Percentiles rank a stretch among this genome's conserved stretches.
Evolutionary conservation across 2,329 filamentous ascomycete genomes (phyloP).

Genomic region (Diaporthe sp.): DNA sequence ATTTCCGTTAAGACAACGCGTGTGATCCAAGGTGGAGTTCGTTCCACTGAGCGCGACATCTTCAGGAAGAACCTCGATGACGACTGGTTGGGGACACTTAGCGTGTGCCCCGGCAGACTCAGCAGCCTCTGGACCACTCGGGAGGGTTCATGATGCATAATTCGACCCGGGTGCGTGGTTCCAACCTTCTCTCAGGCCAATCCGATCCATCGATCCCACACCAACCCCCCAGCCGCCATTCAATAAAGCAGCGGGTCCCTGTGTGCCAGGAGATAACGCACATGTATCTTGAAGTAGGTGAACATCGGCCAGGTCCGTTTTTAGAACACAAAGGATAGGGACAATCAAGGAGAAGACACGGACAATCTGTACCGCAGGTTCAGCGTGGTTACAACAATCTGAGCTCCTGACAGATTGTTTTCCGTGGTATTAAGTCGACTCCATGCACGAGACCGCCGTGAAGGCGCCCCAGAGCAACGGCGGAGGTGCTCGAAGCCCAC

Average conservation of each 20-base stretch:
- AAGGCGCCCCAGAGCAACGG: neutral
- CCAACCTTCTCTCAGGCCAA: constrained; percentile 29
- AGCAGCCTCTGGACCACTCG: constrained; percentile 12
- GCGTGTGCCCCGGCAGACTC: constrained; percentile 27
- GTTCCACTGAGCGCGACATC: constrained; percentile 22
- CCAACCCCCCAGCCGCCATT: constrained; percentile 1
- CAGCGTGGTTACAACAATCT: neutral
- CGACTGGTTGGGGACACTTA: constrained; percentile 23
- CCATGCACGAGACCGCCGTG: neutral
- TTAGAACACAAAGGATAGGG: neutral
- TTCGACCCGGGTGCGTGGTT: constrained; percentile 24
- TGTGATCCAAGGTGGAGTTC: constrained; percentile 23
- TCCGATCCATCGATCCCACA: constrained; percentile 3
- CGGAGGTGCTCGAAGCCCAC: neutral
- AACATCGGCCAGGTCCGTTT: constrained; percentile 3
- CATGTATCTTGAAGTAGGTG: constrained; percentile 18
- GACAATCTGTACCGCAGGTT: neutral
- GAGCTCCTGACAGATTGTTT: neutral
- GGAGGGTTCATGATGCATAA: constrained; percentile 30
- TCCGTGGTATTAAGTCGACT: neutral
- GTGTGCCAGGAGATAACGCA: neutral
- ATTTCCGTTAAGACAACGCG: constrained; percentile 11
- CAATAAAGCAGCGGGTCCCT: constrained; percentile 26
- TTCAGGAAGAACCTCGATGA: constrained; percentile 15
- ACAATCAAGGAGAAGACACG: neutral